Evolutionary conservation across 2,329 filamentous ascomycete species (phyloP), one percentile per base, ranked within the genome.

Genomic region (Apiospora kogelbergensis): DNA sequence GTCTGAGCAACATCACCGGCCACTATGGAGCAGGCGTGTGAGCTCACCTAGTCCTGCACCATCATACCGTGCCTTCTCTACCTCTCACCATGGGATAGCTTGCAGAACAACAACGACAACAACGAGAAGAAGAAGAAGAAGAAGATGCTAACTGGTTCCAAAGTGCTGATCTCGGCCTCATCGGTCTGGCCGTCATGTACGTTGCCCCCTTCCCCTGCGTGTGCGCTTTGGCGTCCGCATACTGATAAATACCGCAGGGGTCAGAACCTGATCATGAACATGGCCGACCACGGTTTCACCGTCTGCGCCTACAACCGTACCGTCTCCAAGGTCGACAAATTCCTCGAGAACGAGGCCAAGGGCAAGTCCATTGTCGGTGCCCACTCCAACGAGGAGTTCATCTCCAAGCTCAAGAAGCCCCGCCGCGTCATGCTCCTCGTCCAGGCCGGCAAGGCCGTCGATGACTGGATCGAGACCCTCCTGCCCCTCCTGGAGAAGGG

Each of bases 251-350:
- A 60, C 53, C 17, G 45, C 72, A 89, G 87, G 89, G 89, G 88
- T 82, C 91, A 95, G 87, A 96, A 95, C 86, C 86, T 96, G 84
- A 95, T 96, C 82, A 84, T 96, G 80, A 96, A 96, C 84, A 93
- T 91, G 85, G 93, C 93, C 78, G 93, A 96, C 83, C 90, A 95
- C 78, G 92, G 95, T 80, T 98, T 97, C 90, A 98, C 94, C 81
- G 93, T 99, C 80, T 93, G 95, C 84, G 96, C 95, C 77, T 99
- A 93, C 91, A 99, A 99, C 92, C 93, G 96, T 84, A 99, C 96
- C 77, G 93, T 98, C 77, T 90, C 94, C 84, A 99, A 99, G 91
- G 96, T 99, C 83, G 95, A 98, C 87, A 88, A 88, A 77, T 97
- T 97, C 90, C 85, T 97, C 76, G 91, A 87, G 74, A 95, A 97